Conservation (phyloP, 164 flowering plant genomes). For the Dillenia turbinata region DNA sequence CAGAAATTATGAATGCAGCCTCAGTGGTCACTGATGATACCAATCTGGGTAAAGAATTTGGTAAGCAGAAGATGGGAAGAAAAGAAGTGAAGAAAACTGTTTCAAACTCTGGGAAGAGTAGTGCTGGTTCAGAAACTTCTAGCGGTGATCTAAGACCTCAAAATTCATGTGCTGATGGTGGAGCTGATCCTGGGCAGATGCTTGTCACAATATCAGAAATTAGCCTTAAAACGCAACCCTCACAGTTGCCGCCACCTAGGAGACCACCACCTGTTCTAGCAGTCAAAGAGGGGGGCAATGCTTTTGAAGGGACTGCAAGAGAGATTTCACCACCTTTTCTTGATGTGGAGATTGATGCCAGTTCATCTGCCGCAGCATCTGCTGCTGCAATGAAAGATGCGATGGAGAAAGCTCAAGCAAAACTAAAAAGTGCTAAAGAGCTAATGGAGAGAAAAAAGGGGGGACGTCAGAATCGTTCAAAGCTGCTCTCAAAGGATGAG, state of each 20-base stretch:
- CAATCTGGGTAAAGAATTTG: slow-evolving; percentile 15
- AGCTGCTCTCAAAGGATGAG: slow-evolving; percentile 25
- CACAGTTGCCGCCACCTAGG: slow-evolving; percentile 73
- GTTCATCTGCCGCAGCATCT: slow-evolving; percentile 60
- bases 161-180: slow-evolving; percentile 15
- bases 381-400: slow-evolving; percentile 71
- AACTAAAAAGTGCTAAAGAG: slow-evolving; percentile 55
- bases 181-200: slow-evolving; percentile 16
- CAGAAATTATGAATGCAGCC: slow-evolving; percentile 7
- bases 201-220: slow-evolving; percentile 60
- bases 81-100: slow-evolving; percentile 24
- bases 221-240: slow-evolving; percentile 69
- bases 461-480: slow-evolving; percentile 23
- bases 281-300: slow-evolving; percentile 25
- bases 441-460: slow-evolving; percentile 46
- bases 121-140: slow-evolving; percentile 12
- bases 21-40: slow-evolving; percentile 20
- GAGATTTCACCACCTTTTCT: slow-evolving; percentile 47
- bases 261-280: slow-evolving; percentile 71
- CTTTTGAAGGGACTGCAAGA: slow-evolving; percentile 24
- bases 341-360: slow-evolving; percentile 75
- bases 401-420: slow-evolving; percentile 61
- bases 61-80: slow-evolving; percentile 19
- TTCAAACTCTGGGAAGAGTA: slow-evolving; percentile 19
- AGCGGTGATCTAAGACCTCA: slow-evolving; percentile 22